Evolutionary conservation across 2,329 filamentous ascomycete species (phyloP), one percentile per base, ranked within the genome.

Genomic region (Cryphonectria parasitica): DNA sequence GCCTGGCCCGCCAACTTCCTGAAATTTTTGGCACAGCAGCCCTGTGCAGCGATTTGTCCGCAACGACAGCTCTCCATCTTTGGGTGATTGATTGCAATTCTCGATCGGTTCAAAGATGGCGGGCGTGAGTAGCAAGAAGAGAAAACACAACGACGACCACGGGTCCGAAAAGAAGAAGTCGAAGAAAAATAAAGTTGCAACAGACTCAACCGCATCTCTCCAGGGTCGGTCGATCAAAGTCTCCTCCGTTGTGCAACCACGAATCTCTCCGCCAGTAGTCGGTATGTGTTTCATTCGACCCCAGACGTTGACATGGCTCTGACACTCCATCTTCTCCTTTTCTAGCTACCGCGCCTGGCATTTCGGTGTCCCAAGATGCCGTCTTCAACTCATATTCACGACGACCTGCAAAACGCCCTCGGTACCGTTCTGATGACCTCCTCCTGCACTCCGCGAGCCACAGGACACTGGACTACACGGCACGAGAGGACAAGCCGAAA

Each of bases 381-480:
- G 76, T 80, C 2, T 89, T 89, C 74, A 80, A 85, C 74, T 82
- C 83, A 60, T 89, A 87, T 75, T 79, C 79, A 79, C 72, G 82
- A 82, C 75, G 80, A 82, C 69, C 75, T 3, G 69, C 75, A 36
- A 80, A 79, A 71, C 75, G 74, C 58, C 71, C 75, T 66, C 76
- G 76, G 69, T 74, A 74, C 61, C 73, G 70, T 74, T 75, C 77
- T n/a, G 78, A 83, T 68, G 86, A 88, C 75, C 80, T 91, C 17
- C 76, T 90, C 0, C 80, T 91, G 60, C 87, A 90, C 77, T 89
- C 88, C 11, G 83, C 83, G 4, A 82, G 81, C 62, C 87, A 91
- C 77, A 83, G 80, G 41, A 88, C 83, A 56, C 77, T 91, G 54
- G 86, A 90, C 75, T 91, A 90, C 75, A 89, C 84, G 7, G 88